Evolutionary conservation across 768 basidiomycete genomes (phyloP).

Genomic region (Plicaturopsis crispa): DNA sequence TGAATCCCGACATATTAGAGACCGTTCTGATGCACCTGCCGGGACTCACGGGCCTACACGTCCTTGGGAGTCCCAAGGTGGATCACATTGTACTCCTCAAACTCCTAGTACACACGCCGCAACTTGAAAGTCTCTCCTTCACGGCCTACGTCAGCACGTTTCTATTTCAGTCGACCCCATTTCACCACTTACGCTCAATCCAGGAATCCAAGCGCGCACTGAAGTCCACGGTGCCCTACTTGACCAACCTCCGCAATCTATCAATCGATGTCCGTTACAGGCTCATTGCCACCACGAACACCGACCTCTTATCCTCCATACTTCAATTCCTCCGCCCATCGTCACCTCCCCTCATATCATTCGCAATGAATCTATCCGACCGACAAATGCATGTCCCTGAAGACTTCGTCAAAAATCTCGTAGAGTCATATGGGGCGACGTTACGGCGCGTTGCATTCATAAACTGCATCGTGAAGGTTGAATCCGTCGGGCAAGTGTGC

Average conservation of each 20-base stretch:
- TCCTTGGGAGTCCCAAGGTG: slow-evolving; percentile 52
- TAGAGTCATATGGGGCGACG: slow-evolving; percentile 31
- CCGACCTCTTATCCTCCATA: slow-evolving; percentile 22
- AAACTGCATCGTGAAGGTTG: slow-evolving; percentile 32
- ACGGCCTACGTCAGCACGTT: slow-evolving; percentile 54
- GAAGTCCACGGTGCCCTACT: slow-evolving; percentile 20
- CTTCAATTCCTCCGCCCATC: slow-evolving; percentile 20
- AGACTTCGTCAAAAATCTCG: slow-evolving; percentile 33
- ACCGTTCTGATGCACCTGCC: slow-evolving; percentile 42
- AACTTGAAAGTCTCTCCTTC: slow-evolving; percentile 53
- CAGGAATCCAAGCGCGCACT: slow-evolving; percentile 30
- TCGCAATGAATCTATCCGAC: slow-evolving; percentile 39
- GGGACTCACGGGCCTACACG: slow-evolving; percentile 47
- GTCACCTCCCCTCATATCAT: slow-evolving; percentile 26
- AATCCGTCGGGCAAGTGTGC: slow-evolving; percentile 34
- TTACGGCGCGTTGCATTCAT: slow-evolving; percentile 39
- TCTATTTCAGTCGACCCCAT: too few relatives aligned
- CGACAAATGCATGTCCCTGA: slow-evolving; percentile 27
- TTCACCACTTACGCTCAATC: slow-evolving; percentile 4
- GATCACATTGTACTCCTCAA: slow-evolving; percentile 44
- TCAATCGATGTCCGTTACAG: slow-evolving; percentile 41
- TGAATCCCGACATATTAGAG: slow-evolving; percentile 46
- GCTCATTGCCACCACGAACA: slow-evolving; percentile 12
- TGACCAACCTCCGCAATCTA: slow-evolving; percentile 40
- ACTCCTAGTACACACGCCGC: slow-evolving; percentile 38